These are phyloP conservation scores for Obelidium mucronatum DNA, from an alignment of 192 early-diverging fungal species.

Conservation along the genomic window DNA sequence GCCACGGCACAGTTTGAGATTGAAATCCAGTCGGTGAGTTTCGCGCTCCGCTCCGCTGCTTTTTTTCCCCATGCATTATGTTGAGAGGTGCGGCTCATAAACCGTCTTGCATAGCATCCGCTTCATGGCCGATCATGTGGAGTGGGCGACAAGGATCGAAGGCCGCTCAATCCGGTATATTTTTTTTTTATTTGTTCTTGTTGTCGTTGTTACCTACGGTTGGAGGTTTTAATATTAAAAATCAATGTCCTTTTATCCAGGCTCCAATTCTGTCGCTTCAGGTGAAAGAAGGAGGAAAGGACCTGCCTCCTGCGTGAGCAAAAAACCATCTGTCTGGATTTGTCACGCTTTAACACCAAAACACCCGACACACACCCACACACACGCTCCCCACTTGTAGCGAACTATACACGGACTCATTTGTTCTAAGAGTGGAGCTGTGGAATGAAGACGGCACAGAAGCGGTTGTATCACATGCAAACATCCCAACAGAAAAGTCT, in stretches of 20 bases:
- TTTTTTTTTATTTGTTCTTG: background rate
- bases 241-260: background rate
- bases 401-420: conserved; percentile 28
- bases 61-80: background rate
- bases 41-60: too few relatives aligned
- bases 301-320: conserved; percentile 17
- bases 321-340: background rate
- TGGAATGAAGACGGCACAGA: conserved; percentile 29
- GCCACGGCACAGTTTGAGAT: background rate
- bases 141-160: conserved; percentile 28
- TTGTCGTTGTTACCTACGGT: background rate
- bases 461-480: conserved; percentile 8
- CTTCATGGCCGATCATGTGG: conserved; percentile 22
- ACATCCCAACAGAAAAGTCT: conserved; percentile 21
- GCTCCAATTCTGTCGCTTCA: conserved; percentile 30
- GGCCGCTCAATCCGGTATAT: conserved; percentile 24
- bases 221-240: too few relatives aligned
- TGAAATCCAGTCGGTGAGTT: background rate
- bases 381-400: background rate
- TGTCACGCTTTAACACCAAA: too few relatives aligned
- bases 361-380: too few relatives aligned
- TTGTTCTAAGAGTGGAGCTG: conserved; percentile 19
- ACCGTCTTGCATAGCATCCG: conserved; percentile 17
- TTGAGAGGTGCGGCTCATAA: background rate
- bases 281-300: conserved; percentile 13